Base-by-base conservation (phyloP, 192 early-diverging fungal species). In the Linnemannia zychae region DNA sequence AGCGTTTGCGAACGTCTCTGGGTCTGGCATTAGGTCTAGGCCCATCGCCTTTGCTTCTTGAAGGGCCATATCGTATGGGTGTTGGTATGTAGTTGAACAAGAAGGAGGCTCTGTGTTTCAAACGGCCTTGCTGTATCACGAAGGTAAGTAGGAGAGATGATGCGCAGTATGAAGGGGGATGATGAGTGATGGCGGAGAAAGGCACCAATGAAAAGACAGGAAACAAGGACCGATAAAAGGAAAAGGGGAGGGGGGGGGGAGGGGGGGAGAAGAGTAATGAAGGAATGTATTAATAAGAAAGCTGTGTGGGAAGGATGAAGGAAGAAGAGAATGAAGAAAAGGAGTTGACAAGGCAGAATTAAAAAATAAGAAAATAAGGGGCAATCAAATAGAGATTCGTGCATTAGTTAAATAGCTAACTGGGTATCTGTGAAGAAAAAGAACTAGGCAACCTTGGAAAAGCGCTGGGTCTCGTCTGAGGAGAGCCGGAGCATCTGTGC, bases 401-500 rank as follows among this genome's bases (percentile, higher is more conserved):
- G 4, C 3, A 44, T 44, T 44, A 44, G 40, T 44, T 3, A 44
- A 6, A 6, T 44, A 44, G 3, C 40, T 6, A 31, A 63, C 7
- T 15, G 57, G 57, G 57, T 63, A 63, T 63, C 24, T 63, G 57
- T n/a, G 31, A 22, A 18, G 22, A 13, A 24, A 66, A 46, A 65
- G 65, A 12, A 40, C 38, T 17, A 66, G 65, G 28, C 67, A 53
- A 33, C 53, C 28, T 70, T 69, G 7, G 83, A 69, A 22, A 91
- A 81, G 28, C 92, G 88, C 65, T 89, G 92, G 7, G 90, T 76
- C 81, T 96, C 95, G 15, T 96, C 94, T 0, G 91, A 90, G 13
- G 93, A 89, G 60, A 96, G 89, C 38, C 89, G 89, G 6, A 96
- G 81, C 72, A 96, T 87, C 90, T 94, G 93, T 6, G 89, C 89